These are phyloP conservation scores for Ceratobasidium sp. DNA, from an alignment of 1,284 basidiomycete species.

Conservation along the genomic window DNA sequence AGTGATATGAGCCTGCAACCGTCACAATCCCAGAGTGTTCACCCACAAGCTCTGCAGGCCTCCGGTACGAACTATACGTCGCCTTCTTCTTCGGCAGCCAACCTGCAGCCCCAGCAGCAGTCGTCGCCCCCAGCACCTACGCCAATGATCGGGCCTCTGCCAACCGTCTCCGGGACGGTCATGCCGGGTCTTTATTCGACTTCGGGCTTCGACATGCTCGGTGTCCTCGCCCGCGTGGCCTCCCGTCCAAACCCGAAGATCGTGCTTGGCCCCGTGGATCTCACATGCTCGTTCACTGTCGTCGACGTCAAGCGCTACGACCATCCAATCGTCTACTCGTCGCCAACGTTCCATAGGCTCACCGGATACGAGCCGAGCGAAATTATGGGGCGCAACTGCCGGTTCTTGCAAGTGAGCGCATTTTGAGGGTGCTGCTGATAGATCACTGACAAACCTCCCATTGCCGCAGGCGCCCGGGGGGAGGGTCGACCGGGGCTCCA, in stretches of 20 bases:
- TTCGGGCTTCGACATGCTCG: constrained; percentile 89
- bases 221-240: constrained; percentile 79
- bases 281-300: constrained; percentile 89
- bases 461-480: constrained; percentile 75
- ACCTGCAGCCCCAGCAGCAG: not conserved
- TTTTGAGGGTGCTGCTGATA: not conserved
- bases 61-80: constrained; percentile 4
- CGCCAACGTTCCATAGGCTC: constrained; percentile 62
- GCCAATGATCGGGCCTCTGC: constrained; percentile 9
- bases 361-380: constrained; percentile 85
- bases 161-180: constrained; percentile 29
- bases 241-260: constrained; percentile 78
- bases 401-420: constrained; percentile 58
- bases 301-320: constrained; percentile 83
- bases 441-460: constrained; percentile 3
- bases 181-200: constrained; percentile 77
- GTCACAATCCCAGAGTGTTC: constrained; percentile 18
- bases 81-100: not conserved
- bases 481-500: constrained; percentile 66
- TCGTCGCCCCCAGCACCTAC: constrained; percentile 11
- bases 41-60: constrained; percentile 11
- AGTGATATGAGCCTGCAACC: constrained; percentile 20
- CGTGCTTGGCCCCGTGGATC: constrained; percentile 87
- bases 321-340: constrained; percentile 87
- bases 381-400: constrained; percentile 88